Evolutionary conservation across 345 rosid species (phyloP).

Genomic region (Dipteronia sinensis): DNA sequence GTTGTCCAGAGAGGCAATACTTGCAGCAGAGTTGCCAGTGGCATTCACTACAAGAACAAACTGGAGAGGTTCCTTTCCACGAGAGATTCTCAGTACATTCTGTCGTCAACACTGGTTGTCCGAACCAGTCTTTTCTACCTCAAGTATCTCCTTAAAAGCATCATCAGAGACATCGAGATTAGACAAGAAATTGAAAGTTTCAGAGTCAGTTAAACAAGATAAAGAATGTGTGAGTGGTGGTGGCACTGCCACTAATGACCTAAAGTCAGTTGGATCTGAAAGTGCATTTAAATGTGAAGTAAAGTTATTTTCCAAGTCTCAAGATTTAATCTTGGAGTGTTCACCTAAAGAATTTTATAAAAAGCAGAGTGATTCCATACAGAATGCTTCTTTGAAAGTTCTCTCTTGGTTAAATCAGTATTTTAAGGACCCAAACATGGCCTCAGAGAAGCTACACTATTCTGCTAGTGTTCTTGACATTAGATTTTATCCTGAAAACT

Average conservation of each 20-base stretch:
- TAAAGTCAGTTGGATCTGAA: slow-evolving; percentile 32
- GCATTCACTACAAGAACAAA: slow-evolving; percentile 67
- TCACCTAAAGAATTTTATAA: slow-evolving; percentile 56
- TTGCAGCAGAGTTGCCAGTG: slow-evolving; percentile 68
- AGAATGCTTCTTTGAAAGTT: slow-evolving; percentile 71
- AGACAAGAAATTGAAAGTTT: slow-evolving; percentile 52
- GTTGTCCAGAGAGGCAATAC: slow-evolving; percentile 70
- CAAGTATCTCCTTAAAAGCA: slow-evolving; percentile 39
- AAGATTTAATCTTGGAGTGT: slow-evolving; percentile 66
- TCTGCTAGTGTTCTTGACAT: slow-evolving; percentile 44
- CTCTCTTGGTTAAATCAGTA: slow-evolving; percentile 71
- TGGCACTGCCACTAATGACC: slow-evolving; percentile 27
- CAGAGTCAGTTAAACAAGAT: slow-evolving; percentile 33
- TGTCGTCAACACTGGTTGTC: slow-evolving; percentile 83
- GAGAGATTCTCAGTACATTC: slow-evolving; percentile 70
- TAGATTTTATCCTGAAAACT: slow-evolving; percentile 35
- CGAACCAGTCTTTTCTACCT: slow-evolving; percentile 65
- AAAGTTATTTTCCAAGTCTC: slow-evolving; percentile 64
- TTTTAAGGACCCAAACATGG: slow-evolving; percentile 47
- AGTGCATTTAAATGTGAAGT: slow-evolving; percentile 61
- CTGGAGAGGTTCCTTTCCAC: slow-evolving; percentile 88
- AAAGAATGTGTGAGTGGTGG: slow-evolving; percentile 34
- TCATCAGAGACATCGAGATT: slow-evolving; percentile 50
- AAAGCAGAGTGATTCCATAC: slow-evolving; percentile 74
- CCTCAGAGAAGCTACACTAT: slow-evolving; percentile 41